Evolutionary conservation across 305 asterid species (phyloP), one percentile per base, ranked within the genome.

Genomic region (Petunia hybrid): DNA sequence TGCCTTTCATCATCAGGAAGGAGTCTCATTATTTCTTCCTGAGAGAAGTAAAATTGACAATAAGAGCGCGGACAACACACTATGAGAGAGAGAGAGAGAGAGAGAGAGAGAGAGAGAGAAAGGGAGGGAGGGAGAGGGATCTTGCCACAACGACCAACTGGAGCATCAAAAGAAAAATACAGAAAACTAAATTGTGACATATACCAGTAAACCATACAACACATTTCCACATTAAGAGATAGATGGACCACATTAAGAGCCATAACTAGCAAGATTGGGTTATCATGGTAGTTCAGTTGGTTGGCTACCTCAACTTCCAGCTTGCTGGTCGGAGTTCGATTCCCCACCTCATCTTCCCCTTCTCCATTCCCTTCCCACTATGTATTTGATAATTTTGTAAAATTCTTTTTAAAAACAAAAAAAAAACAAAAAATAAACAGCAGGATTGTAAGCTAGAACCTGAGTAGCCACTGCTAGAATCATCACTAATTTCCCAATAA

Each of bases 1-100:
- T 88, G 91, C 87, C 80, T 91, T 87, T 92, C 99, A 69, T 90
- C 93, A n/a, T 89, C 89, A 1, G 91, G 89, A 66, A 88, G 80
- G 79, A 85, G 83, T 80, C 76, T 79, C 81, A 91, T 74, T 71
- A 92, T 90, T 85, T 91, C 91, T 89, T 94, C 99, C 99, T 95
- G 94, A 82, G 82, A 74, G 66, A 76, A 36, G 70, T 68, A 80
- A 82, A 67, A 76, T 40, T 74, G 64, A 36, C 48, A 53, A 74
- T 53, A 3, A 74, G 64, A 36, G 43, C 2, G 76, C 76, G 8
- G 39, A 43, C 40, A 67, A 2, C 75, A 1, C 55, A 42, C 35
- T 46, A 3, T 41, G 12, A 60, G 12, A 60, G n/a, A 62, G 7
- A 62, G n/a, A 62, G 8, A 46, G 60, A 70, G 31, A 69, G 16